Percentiles rank a stretch among this genome's conserved stretches.
phyloP scores from a whole-genome alignment of 495 filamentous ascomycete genomes.

The Entonaema liquescens region DNA sequence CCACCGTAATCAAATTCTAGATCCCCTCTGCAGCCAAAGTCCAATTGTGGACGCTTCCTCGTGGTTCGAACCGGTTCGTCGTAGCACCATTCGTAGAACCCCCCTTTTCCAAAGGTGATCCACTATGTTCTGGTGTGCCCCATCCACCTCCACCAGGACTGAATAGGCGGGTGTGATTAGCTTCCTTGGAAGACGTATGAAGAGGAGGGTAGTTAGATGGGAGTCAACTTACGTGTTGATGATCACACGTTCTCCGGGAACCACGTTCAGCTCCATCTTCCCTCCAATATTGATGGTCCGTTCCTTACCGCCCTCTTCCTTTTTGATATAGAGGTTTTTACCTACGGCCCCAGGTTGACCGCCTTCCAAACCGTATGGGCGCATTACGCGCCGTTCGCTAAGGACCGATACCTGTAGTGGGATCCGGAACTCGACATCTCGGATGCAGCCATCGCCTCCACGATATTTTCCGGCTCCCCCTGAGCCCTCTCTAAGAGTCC shows the following conservation, averaged over 20 bases:
- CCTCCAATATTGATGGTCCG: conserved; percentile 16
- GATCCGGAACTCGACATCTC: conserved; percentile 85
- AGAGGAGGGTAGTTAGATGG: not conserved
- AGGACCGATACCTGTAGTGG: conserved; percentile 78
- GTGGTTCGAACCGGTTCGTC: conserved; percentile 6
- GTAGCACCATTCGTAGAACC: not conserved
- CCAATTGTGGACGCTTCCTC: conserved; percentile 18
- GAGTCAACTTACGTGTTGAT: conserved; percentile 11
- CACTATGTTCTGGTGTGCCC: not conserved
- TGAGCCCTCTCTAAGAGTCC: conserved; percentile 66
- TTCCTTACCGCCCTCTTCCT: conserved; percentile 7
- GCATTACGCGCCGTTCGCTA: conserved; percentile 75
- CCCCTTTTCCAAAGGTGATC: not conserved
- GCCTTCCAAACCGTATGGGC: conserved; percentile 78
- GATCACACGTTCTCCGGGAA: conserved; percentile 6
- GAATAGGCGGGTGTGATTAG: not conserved
- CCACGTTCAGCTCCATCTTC: conserved; percentile 5
- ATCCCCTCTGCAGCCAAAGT: conserved; percentile 9
- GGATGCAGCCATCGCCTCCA: conserved; percentile 79
- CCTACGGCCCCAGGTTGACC: conserved; percentile 47
- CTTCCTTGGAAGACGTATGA: not conserved
- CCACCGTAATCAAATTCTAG: not conserved
- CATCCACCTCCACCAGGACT: conserved; percentile 18
- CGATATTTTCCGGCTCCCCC: conserved; percentile 70
- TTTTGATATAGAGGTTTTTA: conserved; percentile 8